These are phyloP conservation scores for Xylariaceae sp. DNA, from an alignment of 2,329 filamentous ascomycete genomes.

Conservation along the genomic window DNA sequence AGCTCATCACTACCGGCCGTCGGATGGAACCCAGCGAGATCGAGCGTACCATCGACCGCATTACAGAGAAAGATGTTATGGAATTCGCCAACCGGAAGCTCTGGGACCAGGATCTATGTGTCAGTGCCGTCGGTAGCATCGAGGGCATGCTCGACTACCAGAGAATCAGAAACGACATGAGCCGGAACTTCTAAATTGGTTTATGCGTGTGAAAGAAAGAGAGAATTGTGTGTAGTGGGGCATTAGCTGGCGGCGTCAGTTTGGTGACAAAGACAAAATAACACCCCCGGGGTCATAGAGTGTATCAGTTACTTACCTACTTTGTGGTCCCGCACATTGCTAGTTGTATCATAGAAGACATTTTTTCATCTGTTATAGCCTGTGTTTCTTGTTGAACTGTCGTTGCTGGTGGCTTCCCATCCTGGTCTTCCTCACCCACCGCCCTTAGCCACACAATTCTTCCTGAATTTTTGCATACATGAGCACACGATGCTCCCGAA, in stretches of 20 bases:
- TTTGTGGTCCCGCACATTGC: slow-evolving; percentile 35
- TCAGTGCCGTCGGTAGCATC: slow-evolving; percentile 88
- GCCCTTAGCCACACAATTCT: not conserved
- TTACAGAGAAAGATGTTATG: slow-evolving; percentile 96
- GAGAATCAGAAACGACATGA: slow-evolving; percentile 78
- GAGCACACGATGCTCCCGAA: not conserved
- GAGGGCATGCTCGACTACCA: slow-evolving; percentile 80
- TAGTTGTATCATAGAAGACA: slow-evolving; percentile 50
- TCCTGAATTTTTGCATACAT: not conserved
- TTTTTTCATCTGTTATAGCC: slow-evolving; percentile 31
- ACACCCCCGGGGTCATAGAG: slow-evolving; percentile 43
- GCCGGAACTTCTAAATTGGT: slow-evolving; percentile 59
- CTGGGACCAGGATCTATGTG: slow-evolving; percentile 94
- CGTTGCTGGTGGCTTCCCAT: slow-evolving; percentile 2
- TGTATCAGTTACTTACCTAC: slow-evolving; percentile 42
- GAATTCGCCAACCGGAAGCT: slow-evolving; percentile 90
- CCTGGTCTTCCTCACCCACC: not conserved
- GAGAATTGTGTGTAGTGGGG: not conserved
- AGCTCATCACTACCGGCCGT: slow-evolving; percentile 95
- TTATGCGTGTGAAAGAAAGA: too few relatives aligned
- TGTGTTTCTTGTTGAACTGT: not conserved
- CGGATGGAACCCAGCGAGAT: slow-evolving; percentile 89
- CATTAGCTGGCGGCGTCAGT: slow-evolving; percentile 30
- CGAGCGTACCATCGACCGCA: slow-evolving; percentile 80
- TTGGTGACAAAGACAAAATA: slow-evolving; percentile 25